Base-by-base conservation (phyloP, 2,329 filamentous ascomycete genomes). In the Huntiella savannae region DNA sequence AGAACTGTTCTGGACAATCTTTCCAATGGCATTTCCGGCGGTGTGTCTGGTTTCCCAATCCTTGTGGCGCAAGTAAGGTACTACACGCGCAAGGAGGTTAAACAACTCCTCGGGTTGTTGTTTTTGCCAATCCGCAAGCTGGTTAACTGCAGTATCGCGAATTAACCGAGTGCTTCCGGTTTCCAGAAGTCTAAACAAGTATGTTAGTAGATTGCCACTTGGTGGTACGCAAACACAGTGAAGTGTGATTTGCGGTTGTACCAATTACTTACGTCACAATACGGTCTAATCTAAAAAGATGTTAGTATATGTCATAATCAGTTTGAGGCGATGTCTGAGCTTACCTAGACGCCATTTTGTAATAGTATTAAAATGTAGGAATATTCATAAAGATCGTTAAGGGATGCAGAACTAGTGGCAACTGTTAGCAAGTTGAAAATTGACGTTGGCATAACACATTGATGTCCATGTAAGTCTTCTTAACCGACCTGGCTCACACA, bases 71-170 rank as follows among this genome's bases (percentile, higher is more conserved):
- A 98, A 71, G 61, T 95, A 98, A 1, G 91, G 88, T n/a, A 98
- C 79, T 32, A 98, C 87, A 50, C 88, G 74, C 28, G 85, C 88
- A 10, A 98, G 71, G 5, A 98, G 72, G 58, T 96, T 95, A 64
- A 96, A 96, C 1, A 98, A 69, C 61, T 98, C 92, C 63, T 98
- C 88, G 0, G 91, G 91, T 56, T 96, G 91, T 61, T 91, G 83
- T 60, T 95, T 96, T 63, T 98, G 92, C 62, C 94, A 91, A 63
- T 98, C 91, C 51, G 87, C 91, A 52, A 98, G 73, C 64, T 98
- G 91, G 58, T 92, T 86, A 51, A 93, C 91, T 52, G 91, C 92
- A 52, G 91, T 98, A 59, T 95, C 93, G 54, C 92, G 80, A 59
- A 98, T 96, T 54, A 98, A 71, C 59, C 82, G 80, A 50, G 91